Evolutionary conservation across 371 early-diverging fungal species (phyloP), one percentile per base, ranked within the genome.

Genomic region (Rhizopus sp.): DNA sequence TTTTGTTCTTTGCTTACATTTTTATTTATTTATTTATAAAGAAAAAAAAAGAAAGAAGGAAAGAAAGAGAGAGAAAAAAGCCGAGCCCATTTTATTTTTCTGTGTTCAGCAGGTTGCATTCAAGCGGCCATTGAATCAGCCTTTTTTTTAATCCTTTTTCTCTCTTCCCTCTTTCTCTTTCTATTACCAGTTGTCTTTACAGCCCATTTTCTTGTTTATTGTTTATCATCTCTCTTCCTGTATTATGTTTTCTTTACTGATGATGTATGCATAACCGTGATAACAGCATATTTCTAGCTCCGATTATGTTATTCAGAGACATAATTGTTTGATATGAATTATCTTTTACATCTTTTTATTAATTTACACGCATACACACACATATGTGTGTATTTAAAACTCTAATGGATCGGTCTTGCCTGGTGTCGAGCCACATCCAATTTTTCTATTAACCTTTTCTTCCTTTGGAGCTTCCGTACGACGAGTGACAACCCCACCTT

Each of bases 1-100:
- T 72, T 95, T 96, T 51, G 94, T 95, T 59, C 96, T 87, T 62
- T 92, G 89, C 82, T 59, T 59, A 52, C 59, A 59, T 59, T 52
- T 40, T 57, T 7, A 7, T 41, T 37, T 55, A 23, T 31, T 10
- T 48, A 7, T 32, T 4, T 40, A 16, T 57, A 23, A 9, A 51
- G 44, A 30, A 34, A 37, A 39, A 46, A 37, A 31, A 38, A 34
- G 32, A 10, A 37, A n/a, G 30, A 48, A 40, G 33, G 8, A 6
- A 46, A 33, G 12, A 37, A n/a, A n/a, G 30, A 29, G 32, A n/a
- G n/a, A 39, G 32, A 49, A 32, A 32, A 48, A 56, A 56, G 41
- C 23, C 23, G 23, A 23, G 23, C 23, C 23, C 23, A 23, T 42
- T 42, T 42, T 42, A n/a, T 42, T 42, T 42, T 42, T 42, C 5